These are phyloP conservation scores for Mucor circinelloides DNA, from an alignment of 371 early-diverging fungal genomes.

Conservation along the genomic window DNA sequence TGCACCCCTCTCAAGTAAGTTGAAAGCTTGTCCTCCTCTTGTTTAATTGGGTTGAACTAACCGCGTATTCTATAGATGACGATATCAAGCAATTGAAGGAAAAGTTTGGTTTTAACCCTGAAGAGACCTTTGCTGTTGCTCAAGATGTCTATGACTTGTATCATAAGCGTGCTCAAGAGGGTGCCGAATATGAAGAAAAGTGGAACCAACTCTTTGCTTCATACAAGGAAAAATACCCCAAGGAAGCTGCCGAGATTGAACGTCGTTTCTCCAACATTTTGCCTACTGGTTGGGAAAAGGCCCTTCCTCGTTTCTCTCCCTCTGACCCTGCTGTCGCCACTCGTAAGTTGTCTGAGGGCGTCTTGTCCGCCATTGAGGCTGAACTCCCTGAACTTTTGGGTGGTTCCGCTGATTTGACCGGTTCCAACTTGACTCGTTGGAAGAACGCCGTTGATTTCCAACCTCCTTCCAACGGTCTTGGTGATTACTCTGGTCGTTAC, in stretches of 20 bases:
- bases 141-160: constrained; percentile 70
- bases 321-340: constrained; percentile 82
- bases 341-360: constrained; percentile 84
- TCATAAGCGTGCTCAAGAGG: constrained; percentile 58
- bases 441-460: constrained; percentile 93
- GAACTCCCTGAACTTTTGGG: constrained; percentile 86
- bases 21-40: background rate
- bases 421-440: constrained; percentile 95
- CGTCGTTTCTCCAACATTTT: constrained; percentile 76
- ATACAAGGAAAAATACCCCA: constrained; percentile 69
- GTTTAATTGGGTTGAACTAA: background rate
- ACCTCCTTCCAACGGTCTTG: constrained; percentile 65
- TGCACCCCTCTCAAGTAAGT: constrained; percentile 31
- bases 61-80: constrained; percentile 52
- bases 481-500: constrained; percentile 88
- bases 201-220: constrained; percentile 77
- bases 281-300: constrained; percentile 73
- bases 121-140: constrained; percentile 73
- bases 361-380: constrained; percentile 80
- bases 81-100: constrained; percentile 87
- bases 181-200: constrained; percentile 60
- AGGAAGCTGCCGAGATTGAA: constrained; percentile 71
- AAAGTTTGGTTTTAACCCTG: constrained; percentile 83
- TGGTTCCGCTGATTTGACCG: constrained; percentile 98
- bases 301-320: constrained; percentile 79